Evolutionary conservation across 2,329 filamentous ascomycete species (phyloP), one percentile per base, ranked within the genome.

Genomic region (Cercospora beticola): DNA sequence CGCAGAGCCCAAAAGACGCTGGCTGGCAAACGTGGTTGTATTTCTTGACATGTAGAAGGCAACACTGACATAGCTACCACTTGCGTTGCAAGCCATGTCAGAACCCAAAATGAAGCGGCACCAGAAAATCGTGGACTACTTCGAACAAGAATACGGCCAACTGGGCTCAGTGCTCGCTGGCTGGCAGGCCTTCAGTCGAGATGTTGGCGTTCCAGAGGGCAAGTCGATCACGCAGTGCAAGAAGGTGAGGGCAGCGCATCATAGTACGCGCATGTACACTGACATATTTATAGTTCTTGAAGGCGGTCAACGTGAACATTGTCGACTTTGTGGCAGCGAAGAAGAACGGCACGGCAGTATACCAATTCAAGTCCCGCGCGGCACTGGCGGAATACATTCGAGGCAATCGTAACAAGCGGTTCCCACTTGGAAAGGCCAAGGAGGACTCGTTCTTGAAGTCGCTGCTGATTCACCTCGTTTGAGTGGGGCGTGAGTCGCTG

Each of bases 111-210:
- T 33, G 54, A 58, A 54, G 49, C 18, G 54, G 30, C 26, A 31
- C 14, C 54, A 58, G 33, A 52, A 62, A 33, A 69, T 64, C 28
- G 36, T 66, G 31, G 28, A 61, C 18, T 49, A 62, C 59, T 68
- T 70, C 59, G 52, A 67, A 14, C 30, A 49, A 7, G 12, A 56
- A 4, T 72, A 70, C 43, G 68, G 46, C 23, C 30, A 56, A 26
- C 12, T 52, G 10, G 36, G 46, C 10, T 30, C 28, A 40, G 31
- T 3, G 2, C 64, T 70, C 14, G 43, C 21, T 4, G 36, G 54
- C 28, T 71, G 71, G 70, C 73, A 74, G 49, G 49, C 59, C 7
- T 71, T 74, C n/a, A 73, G 73, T 61, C 26, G 43, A 6, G 72
- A 73, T 59, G 62, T 74, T 5, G 72, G 68, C 8, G 62, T 69